A percentile compares a stretch with the other conserved stretches of the same genome.
Evolutionary conservation across 805 yeast species (phyloP).

Genomic region (Saturnispora zaruensis): DNA sequence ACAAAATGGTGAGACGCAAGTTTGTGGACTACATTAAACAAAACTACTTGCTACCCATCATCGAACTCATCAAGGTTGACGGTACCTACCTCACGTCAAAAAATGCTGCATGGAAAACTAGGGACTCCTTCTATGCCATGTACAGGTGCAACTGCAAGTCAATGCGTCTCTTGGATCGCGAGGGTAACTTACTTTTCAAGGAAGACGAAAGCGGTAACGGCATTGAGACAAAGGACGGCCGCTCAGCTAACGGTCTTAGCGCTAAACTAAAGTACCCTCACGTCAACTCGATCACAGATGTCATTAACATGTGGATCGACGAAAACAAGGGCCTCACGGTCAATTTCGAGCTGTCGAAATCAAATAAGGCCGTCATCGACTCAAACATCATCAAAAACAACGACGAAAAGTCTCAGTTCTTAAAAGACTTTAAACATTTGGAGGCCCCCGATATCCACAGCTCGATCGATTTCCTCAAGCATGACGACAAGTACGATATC

Average conservation of each 20-base stretch:
- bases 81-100: constrained; percentile 1
- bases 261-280: background rate
- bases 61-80: background rate
- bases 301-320: constrained; percentile 6
- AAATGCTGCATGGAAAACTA: constrained; percentile 9
- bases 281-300: constrained; percentile 1
- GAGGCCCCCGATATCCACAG: constrained; percentile 3
- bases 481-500: constrained; percentile 3
- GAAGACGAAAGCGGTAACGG: background rate
- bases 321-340: constrained; percentile 1
- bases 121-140: constrained; percentile 8
- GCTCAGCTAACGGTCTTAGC: background rate
- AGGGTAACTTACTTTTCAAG: constrained; percentile 1
- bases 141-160: constrained; percentile 6
- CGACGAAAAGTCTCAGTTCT: constrained; percentile 3
- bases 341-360: background rate
- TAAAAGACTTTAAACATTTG: constrained; percentile 5
- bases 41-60: background rate
- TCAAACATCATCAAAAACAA: constrained; percentile 1
- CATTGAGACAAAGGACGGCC: background rate
- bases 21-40: constrained; percentile 3
- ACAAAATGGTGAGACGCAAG: constrained; percentile 1
- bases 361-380: background rate
- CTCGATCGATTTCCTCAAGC: constrained; percentile 6
- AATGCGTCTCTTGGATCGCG: constrained; percentile 1